Evolutionary conservation across 441 rosid species (phyloP), one percentile per base, ranked within the genome.

Genomic region (Eutrema salsugineum): DNA sequence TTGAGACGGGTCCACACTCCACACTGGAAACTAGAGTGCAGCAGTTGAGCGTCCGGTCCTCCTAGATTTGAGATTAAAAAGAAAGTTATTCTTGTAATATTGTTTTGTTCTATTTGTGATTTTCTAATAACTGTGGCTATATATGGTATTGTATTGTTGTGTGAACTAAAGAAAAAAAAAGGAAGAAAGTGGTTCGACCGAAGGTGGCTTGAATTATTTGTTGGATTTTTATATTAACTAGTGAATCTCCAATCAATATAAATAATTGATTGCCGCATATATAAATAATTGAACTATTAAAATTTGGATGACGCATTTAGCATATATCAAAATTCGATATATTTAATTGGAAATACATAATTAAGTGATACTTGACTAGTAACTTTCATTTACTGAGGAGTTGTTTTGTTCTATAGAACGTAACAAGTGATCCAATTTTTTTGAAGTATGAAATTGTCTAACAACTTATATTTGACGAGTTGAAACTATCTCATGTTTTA

Each of bases 1-100:
- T 63, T 63, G 79, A 63, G 79, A 69, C 75, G 79, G 71, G 75
- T 69, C 79, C 75, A 76, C 66, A 54, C 47, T 69, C 79, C 75
- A 76, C 66, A 54, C 47, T 68, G 68, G 50, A 68, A 68, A 59
- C 56, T 67, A 57, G 11, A 55, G 57, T 68, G 70, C 39, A 53
- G 74, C 44, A 68, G 78, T 75, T 75, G 74, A 75, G 69, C 78
- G 78, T 68, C 78, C 78, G 64, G 42, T 68, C 70, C 70, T 68
- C 78, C 47, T 68, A 17, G 65, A 75, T 75, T 75, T 68, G 70
- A 35, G 70, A 75, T 75, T 66, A 5, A 50, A 44, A 49, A 47
- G 24, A 73, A 8, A 14, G 40, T 16, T 38, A 35, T 68, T 10
- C 15, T 63, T 40, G 2, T 19, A 49, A 36, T 48, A 11, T 73